A percentile compares a stretch with the other conserved stretches of the same genome.
phyloP scores from a whole-genome alignment of 495 filamentous ascomycete genomes.

The Annulohypoxylon nitens region DNA sequence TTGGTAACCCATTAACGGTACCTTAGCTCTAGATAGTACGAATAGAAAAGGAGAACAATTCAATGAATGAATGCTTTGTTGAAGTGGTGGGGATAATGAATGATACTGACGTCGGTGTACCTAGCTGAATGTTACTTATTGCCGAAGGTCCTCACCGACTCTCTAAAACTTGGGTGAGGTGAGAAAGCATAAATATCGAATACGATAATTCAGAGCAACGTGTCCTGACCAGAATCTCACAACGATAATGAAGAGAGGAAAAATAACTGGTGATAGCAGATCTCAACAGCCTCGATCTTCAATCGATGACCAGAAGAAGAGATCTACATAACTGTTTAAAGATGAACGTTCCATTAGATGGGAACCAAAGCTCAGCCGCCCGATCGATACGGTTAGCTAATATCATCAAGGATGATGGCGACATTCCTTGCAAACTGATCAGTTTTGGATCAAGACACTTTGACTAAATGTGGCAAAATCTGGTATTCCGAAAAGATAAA shows the following conservation, averaged over 20 bases:
- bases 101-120: not conserved
- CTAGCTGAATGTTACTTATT: not conserved
- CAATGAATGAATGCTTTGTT: conserved; percentile 10
- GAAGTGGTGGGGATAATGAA: not conserved
- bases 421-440: conserved; percentile 30
- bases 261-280: conserved; percentile 1
- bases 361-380: conserved; percentile 28
- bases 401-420: conserved; percentile 44
- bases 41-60: not conserved
- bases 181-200: conserved; percentile 7
- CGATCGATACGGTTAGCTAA: conserved; percentile 23
- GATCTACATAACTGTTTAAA: conserved; percentile 23
- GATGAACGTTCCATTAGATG: conserved; percentile 29
- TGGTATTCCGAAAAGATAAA: conserved; percentile 4
- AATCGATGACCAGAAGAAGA: conserved; percentile 26
- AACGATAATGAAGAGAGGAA: conserved; percentile 9
- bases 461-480: conserved; percentile 6
- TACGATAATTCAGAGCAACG: conserved; percentile 16
- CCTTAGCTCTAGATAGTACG: not conserved
- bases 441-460: conserved; percentile 17
- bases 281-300: conserved; percentile 6
- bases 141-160: conserved; percentile 11
- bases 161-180: not conserved
- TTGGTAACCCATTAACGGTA: not conserved
- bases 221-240: conserved; percentile 5